Conservation (phyloP, 2,329 filamentous ascomycete genomes). For the Metarhizium rileyi region DNA sequence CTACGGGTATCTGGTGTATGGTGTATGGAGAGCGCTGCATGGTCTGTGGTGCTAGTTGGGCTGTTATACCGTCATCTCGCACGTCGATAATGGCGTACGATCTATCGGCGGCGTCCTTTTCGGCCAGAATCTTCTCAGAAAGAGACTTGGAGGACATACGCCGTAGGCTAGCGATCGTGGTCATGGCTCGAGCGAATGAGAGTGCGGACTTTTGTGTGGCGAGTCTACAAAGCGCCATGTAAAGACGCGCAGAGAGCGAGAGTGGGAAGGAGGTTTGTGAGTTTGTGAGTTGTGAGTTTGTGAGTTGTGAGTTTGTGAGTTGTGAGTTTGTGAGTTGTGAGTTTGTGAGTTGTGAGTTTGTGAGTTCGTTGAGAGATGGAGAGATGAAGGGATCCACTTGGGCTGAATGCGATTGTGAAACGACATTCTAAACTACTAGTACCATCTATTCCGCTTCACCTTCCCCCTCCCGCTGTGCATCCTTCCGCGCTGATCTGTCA, state of each 20-base stretch:
- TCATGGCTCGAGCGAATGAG: conserved; percentile 21
- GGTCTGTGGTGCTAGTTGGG: not conserved
- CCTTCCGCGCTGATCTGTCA: no score
- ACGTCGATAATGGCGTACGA: conserved; percentile 76
- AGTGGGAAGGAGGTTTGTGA: not conserved
- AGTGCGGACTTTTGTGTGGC: not conserved
- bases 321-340: no score
- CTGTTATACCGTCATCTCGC: conserved; percentile 60
- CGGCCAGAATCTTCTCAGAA: conserved; percentile 50
- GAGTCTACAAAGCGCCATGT: not conserved
- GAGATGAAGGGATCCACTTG: not conserved
- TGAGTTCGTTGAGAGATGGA: no score
- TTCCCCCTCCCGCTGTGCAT: no score
- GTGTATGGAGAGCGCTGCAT: not conserved
- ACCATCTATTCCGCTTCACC: no score
- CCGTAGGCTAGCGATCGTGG: conserved; percentile 52
- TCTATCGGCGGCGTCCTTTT: conserved; percentile 28
- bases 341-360: no score
- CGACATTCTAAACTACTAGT: no score
- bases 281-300: no score
- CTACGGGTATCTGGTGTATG: not conserved
- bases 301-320: no score
- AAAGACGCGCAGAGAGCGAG: not conserved
- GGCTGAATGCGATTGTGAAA: not conserved
- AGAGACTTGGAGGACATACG: conserved; percentile 62